Base-by-base conservation (phyloP, 1,284 basidiomycete species). In the Austroboletus novae-zelandiae region DNA sequence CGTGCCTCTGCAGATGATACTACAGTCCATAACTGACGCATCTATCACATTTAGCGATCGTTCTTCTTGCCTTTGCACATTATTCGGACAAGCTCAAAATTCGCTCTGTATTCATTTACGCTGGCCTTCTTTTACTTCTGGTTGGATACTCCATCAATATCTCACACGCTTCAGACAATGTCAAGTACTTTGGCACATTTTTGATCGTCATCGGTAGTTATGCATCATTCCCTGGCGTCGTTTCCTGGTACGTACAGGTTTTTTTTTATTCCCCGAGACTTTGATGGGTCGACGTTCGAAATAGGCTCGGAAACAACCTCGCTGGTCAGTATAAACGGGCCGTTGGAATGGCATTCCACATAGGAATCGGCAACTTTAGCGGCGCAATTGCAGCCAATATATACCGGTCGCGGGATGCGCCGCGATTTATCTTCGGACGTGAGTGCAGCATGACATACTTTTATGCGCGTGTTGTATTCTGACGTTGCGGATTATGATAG, bases 141-240 rank as follows among this genome's bases (percentile, higher is more conserved):
- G 70, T 84, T 31, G 87, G 87, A 0, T 86, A 83, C 59, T 61
- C 73, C 0, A 88, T 89, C 69, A 84, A 87, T 58, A 80, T 86
- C 27, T 62, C 74, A 0, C 48, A 71, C 29, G 71, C 61, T 4
- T 40, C 70, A 7, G 53, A 64, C 13, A 71, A 71, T 0, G 77
- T 71, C 23, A 86, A 86, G 65, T 87, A 86, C 61, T 84, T 86
- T 57, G 84, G 83, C 1, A 83, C 78, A 0, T 88, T 81, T 71
- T 74, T 83, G 48, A 75, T 76, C 45, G 83, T 85, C 11, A 71
- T 72, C 0, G 85, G 85, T 15, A 72, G 73, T 39, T 88, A 88
- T 55, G 76, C 77, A 3, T 72, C 76, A 0, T 78, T 84, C 61
- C 85, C 85, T 3, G 83, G 81, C 15, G 68, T 85, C 5, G 74